These are phyloP conservation scores for Polytrichum formosum DNA, from an alignment of 225 moss, liverwort and hornwort species.

Conservation along the genomic window DNA sequence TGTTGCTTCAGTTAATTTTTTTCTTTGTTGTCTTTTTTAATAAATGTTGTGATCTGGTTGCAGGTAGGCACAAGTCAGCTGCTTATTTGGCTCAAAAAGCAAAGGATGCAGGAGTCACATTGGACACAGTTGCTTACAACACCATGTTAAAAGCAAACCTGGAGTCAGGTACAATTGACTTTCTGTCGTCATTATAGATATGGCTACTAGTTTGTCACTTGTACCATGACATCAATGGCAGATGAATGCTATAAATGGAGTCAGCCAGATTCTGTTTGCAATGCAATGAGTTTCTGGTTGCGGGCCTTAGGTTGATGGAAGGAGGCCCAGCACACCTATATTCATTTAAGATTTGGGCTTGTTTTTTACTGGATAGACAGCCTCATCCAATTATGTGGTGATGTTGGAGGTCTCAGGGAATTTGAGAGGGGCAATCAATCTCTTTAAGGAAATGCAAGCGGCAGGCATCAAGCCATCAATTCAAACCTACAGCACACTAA, in stretches of 20 bases:
- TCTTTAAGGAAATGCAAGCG: constrained; percentile 64
- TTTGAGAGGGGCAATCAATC: constrained; percentile 54
- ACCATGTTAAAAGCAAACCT: constrained; percentile 73
- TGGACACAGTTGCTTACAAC: constrained; percentile 86
- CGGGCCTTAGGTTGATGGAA: no score
- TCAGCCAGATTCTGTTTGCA: no score
- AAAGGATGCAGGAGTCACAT: constrained; percentile 48
- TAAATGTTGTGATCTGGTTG: neutral
- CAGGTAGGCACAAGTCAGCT: constrained; percentile 64
- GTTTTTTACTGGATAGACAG: no score
- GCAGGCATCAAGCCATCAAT: constrained; percentile 41
- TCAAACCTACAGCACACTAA: constrained; percentile 84
- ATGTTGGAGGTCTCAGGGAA: constrained; percentile 49
- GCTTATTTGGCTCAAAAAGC: constrained; percentile 60
- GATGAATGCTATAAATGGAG: no score
- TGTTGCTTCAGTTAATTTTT: neutral
- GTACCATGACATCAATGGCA: no score
- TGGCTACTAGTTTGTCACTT: neutral
- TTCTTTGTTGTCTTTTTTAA: neutral
- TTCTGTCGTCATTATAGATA: neutral
- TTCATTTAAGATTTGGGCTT: no score
- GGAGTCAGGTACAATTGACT: constrained; percentile 49
- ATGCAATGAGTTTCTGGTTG: no score
- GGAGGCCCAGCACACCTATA: no score
- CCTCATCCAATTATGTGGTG: neutral